phyloP scores from a whole-genome alignment of 352 stramenopile genomes.

The Phytophthora parvispora region DNA sequence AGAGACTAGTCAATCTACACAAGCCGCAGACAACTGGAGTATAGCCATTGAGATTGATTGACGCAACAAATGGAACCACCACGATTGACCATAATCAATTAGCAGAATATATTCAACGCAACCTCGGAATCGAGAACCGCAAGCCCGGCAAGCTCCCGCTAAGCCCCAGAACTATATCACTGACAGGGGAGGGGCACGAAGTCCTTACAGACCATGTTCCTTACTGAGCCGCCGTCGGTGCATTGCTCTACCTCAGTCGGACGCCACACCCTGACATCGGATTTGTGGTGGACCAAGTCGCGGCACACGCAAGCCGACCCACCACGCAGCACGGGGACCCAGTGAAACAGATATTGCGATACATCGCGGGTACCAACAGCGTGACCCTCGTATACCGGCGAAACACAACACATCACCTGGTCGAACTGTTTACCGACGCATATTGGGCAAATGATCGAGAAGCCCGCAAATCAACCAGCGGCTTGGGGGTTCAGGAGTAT shows the following conservation, averaged over 20 bases:
- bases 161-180: neutral
- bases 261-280: slow-evolving; percentile 5
- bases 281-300: slow-evolving; percentile 5
- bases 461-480: neutral
- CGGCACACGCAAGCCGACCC: neutral
- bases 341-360: slow-evolving; percentile 1
- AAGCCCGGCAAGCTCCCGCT: neutral
- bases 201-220: neutral
- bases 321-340: neutral
- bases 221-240: neutral
- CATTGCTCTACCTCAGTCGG: slow-evolving; percentile 5
- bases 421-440: neutral
- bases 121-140: slow-evolving; percentile 1
- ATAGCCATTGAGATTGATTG: too few species aligned
- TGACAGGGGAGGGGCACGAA: neutral
- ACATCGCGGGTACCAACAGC: neutral
- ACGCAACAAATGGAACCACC: neutral
- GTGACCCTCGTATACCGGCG: neutral
- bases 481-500: neutral
- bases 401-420: neutral
- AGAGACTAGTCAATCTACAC: too few species aligned
- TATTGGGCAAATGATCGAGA: slow-evolving; percentile 1
- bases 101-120: neutral
- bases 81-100: slow-evolving; percentile 11
- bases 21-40: too few species aligned